Percentiles rank a stretch among this genome's conserved stretches.
phyloP scores from a whole-genome alignment of 352 stramenopile genomes.

The Phytophthora cajani region DNA sequence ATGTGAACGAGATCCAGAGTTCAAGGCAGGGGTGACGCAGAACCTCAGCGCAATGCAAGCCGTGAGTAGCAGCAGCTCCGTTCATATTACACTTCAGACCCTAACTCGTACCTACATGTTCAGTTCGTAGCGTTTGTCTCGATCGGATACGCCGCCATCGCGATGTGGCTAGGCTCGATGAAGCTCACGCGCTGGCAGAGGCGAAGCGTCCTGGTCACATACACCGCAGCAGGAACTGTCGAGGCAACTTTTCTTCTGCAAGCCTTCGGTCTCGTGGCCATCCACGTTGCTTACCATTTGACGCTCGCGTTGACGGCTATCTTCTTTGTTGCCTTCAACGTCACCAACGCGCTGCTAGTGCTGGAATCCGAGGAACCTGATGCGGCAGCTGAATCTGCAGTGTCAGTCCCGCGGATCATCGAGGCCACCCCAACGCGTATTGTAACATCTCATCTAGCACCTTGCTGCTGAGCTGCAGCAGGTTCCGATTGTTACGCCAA shows the following conservation, averaged over 20 bases:
- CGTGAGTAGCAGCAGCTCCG: constrained; percentile 23
- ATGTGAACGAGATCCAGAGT: constrained; percentile 38
- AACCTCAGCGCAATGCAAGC: constrained; percentile 50
- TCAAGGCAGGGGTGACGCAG: constrained; percentile 31
- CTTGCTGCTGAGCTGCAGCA: constrained; percentile 29
- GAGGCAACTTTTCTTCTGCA: constrained; percentile 51
- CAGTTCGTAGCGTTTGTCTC: constrained; percentile 64
- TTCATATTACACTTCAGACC: background rate
- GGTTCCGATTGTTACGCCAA: background rate
- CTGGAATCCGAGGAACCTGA: constrained; percentile 46
- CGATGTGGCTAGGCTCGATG: constrained; percentile 59
- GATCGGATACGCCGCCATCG: constrained; percentile 43
- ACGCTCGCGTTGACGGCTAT: constrained; percentile 36
- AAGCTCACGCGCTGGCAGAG: constrained; percentile 61
- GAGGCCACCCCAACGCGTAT: constrained; percentile 27
- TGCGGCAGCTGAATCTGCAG: background rate
- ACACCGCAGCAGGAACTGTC: constrained; percentile 38
- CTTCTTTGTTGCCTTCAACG: constrained; percentile 64
- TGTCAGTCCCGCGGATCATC: constrained; percentile 7
- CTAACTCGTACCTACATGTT: constrained; percentile 2
- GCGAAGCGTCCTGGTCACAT: constrained; percentile 47
- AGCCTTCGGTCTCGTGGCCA: constrained; percentile 28
- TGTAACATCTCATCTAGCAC: constrained; percentile 29
- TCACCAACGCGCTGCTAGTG: constrained; percentile 65
- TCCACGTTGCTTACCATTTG: constrained; percentile 43